Conservation (phyloP, 1,139 yeast genomes). For the Diutina neorugosa region DNA sequence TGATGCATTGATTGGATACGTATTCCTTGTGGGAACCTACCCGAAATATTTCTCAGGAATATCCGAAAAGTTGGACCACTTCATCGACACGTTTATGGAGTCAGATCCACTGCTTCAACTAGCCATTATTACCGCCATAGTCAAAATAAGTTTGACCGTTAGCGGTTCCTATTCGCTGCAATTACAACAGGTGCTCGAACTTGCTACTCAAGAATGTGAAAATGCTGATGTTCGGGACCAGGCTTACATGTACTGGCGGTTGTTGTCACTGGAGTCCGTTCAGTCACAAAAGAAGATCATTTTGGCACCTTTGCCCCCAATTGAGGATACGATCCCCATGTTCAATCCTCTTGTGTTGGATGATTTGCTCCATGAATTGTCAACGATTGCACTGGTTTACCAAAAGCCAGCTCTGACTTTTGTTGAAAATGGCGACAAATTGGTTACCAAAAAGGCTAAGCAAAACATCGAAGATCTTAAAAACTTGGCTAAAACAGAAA, state of each 20-base stretch:
- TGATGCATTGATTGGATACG: constrained; percentile 62
- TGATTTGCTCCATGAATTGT: constrained; percentile 60
- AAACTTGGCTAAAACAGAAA: constrained; percentile 67
- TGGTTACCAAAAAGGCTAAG: constrained; percentile 12
- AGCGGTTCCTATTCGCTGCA: constrained; percentile 21
- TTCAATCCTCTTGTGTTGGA: constrained; percentile 61
- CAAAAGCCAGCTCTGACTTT: constrained; percentile 73
- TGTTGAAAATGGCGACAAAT: constrained; percentile 30
- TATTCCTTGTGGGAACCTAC: constrained; percentile 87
- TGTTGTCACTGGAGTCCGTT: constrained; percentile 42
- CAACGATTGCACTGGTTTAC: constrained; percentile 81
- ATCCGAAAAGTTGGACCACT: constrained; percentile 28
- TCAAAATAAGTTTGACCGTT: constrained; percentile 51
- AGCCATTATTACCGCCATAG: constrained; percentile 64
- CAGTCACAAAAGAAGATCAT: constrained; percentile 39
- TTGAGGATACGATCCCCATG: constrained; percentile 57
- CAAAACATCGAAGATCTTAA: constrained; percentile 60
- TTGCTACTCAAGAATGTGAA: constrained; percentile 71
- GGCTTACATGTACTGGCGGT: constrained; percentile 91
- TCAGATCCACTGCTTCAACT: constrained; percentile 70
- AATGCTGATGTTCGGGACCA: constrained; percentile 91
- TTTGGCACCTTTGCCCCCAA: constrained; percentile 53
- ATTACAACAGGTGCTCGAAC: constrained; percentile 61
- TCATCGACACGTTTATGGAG: constrained; percentile 55
- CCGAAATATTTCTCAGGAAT: constrained; percentile 57